A percentile compares a stretch with the other conserved stretches of the same genome.
phyloP scores from a whole-genome alignment of 2,329 filamentous ascomycete species.

The Fusarium cicatricum region DNA sequence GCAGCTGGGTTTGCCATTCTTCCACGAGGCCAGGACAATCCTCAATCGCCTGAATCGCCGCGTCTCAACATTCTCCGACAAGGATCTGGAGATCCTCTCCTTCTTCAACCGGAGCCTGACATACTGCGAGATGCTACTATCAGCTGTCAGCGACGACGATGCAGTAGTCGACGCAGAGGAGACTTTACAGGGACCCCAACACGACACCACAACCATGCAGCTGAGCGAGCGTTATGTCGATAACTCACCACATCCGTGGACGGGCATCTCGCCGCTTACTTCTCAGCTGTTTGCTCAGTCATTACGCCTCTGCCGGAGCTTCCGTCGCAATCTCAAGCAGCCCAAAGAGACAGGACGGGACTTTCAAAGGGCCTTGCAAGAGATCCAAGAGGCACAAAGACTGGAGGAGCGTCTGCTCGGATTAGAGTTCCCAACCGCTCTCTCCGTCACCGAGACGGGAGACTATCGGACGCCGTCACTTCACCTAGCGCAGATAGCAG shows the following conservation, averaged over 20 bases:
- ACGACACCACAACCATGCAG: constrained; percentile 19
- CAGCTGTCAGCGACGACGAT: constrained; percentile 47
- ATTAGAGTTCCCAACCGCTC: constrained; percentile 38
- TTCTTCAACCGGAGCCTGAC: constrained; percentile 51
- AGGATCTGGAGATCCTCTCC: constrained; percentile 43
- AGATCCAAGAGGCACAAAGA: constrained; percentile 41
- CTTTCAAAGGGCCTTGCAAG: constrained; percentile 36
- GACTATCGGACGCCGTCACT: constrained; percentile 41
- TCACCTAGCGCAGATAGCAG: constrained; percentile 49
- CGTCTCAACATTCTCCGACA: constrained; percentile 7
- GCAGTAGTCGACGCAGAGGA: background rate
- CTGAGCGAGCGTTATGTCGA: constrained; percentile 26
- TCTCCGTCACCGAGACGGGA: constrained; percentile 41
- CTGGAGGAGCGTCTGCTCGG: constrained; percentile 48
- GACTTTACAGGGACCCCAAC: background rate
- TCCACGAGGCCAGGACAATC: constrained; percentile 42
- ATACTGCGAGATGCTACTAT: constrained; percentile 54
- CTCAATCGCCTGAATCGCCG: constrained; percentile 40
- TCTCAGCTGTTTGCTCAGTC: constrained; percentile 48
- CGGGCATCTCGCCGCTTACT: constrained; percentile 47
- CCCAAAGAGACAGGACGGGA: constrained; percentile 40
- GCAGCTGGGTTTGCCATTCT: constrained; percentile 46
- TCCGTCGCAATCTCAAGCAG: constrained; percentile 38
- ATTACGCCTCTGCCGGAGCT: constrained; percentile 48
- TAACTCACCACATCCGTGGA: constrained; percentile 48